Evolutionary conservation across 495 filamentous ascomycete genomes (phyloP), one percentile per base, ranked within the genome.

Genomic region (Penicillium samsonianum): DNA sequence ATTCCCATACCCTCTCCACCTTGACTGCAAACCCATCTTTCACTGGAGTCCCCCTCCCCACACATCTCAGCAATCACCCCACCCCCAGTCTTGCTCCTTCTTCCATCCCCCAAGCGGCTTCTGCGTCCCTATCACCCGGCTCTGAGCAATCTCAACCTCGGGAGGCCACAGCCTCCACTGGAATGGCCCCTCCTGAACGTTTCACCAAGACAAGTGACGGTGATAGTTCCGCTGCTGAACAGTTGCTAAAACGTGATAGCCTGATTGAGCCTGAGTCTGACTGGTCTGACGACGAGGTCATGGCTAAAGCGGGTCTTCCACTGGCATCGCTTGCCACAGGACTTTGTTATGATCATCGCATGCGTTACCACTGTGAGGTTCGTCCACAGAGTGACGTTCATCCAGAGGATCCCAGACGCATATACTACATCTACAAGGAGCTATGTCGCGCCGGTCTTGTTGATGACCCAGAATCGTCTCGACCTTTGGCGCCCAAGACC

Each of bases 371-470:
- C 65, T 87, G 87, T 35, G 95, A 96, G 63, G 82, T 91, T 5
- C 83, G 88, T 72, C 81, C 81, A 66, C 63, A 78, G 69, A 43
- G 78, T 41, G 89, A 93, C 17, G 84, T 91, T 55, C 94, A 99
- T 60, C 94, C 95, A 1, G 94, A 99, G 72, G 92, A 98, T 60
- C 95, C 95, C 0, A 81, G 90, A 25, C 84, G 94, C 6, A 97
- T 98, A 50, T 88, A 87, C 49, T 84, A 85, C 61, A 99, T 99
- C 60, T 95, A 90, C 82, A 84, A 88, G 56, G 88, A 86, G 20
- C 84, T 99, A 50, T 90, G 86, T 63, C 75, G 83, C 58, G 87
- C 86, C 47, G 91, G 90, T 2, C 80, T 99, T 14, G 81, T 96
- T 17, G 77, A 86, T 42, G 81, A 87, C 58, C 59, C 67, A 3